Evolutionary conservation across 768 basidiomycete genomes (phyloP).

Genomic region (Pleurotus sapidus): DNA sequence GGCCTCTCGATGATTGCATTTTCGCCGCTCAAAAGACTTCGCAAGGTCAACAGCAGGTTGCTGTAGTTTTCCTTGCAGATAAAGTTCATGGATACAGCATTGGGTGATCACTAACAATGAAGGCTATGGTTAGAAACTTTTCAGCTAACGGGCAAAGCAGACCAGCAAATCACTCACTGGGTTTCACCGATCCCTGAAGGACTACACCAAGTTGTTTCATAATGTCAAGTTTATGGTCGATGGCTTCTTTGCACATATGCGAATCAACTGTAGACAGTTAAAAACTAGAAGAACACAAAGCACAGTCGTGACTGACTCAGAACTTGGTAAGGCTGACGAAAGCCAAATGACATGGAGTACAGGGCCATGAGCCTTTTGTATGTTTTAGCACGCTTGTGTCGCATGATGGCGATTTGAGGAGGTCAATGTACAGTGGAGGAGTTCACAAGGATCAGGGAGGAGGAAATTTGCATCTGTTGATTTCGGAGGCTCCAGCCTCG

Average conservation of each 20-base stretch:
- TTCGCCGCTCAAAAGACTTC: slow-evolving; percentile 88
- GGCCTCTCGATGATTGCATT: slow-evolving; percentile 92
- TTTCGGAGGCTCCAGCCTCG: slow-evolving; percentile 7
- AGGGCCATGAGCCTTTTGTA: slow-evolving; percentile 94
- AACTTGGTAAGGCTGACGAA: slow-evolving; percentile 92
- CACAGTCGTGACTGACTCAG: slow-evolving; percentile 54
- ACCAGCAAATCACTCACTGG: slow-evolving; percentile 59
- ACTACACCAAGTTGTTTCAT: slow-evolving; percentile 71
- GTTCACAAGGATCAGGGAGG: not conserved
- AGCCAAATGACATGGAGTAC: slow-evolving; percentile 85
- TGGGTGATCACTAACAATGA: slow-evolving; percentile 91
- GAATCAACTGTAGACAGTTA: slow-evolving; percentile 64
- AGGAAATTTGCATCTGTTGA: slow-evolving; percentile 6
- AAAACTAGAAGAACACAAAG: slow-evolving; percentile 12
- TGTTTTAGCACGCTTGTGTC: slow-evolving; percentile 92
- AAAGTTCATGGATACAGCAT: slow-evolving; percentile 93
- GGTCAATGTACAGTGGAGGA: not conserved
- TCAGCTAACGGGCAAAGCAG: slow-evolving; percentile 11
- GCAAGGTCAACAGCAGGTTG: slow-evolving; percentile 86
- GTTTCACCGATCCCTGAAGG: slow-evolving; percentile 86
- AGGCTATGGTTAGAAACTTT: slow-evolving; percentile 38
- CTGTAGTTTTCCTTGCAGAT: slow-evolving; percentile 71
- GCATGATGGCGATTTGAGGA: slow-evolving; percentile 49
- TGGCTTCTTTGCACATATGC: slow-evolving; percentile 71
- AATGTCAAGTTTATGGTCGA: slow-evolving; percentile 72